Percentiles rank a stretch among this genome's conserved stretches.
Conservation (phyloP, 2,329 filamentous ascomycete genomes). For the Chalara sp. region DNA sequence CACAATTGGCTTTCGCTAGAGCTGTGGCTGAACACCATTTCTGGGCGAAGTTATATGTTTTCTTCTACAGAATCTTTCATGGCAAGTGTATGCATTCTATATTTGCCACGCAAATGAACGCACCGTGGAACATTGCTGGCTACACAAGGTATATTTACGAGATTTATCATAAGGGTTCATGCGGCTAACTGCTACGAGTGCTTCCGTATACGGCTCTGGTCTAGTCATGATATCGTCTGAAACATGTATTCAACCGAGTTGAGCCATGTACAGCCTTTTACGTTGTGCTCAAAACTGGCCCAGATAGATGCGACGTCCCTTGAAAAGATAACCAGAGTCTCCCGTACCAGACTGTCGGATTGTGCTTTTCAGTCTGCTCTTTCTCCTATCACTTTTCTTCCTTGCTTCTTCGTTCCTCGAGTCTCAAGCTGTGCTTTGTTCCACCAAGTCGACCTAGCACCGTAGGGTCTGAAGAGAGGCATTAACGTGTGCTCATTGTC, state of each 20-base stretch:
- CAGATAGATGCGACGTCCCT: background rate
- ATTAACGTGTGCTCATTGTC: constrained; percentile 14
- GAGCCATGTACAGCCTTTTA: background rate
- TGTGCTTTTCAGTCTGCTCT: background rate
- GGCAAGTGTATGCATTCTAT: no score
- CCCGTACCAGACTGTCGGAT: background rate
- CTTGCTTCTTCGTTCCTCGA: background rate
- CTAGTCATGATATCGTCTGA: background rate
- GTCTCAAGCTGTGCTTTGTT: background rate
- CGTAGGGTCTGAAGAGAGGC: constrained; percentile 9
- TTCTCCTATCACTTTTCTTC: background rate
- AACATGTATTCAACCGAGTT: background rate
- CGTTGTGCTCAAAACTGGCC: background rate
- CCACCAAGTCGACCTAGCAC: background rate
- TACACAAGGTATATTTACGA: background rate
- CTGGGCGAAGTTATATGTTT: no score
- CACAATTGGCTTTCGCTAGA: no score
- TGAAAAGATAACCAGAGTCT: background rate
- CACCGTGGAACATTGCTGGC: no score
- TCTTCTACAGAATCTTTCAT: no score
- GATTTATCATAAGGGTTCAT: background rate
- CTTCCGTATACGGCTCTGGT: background rate
- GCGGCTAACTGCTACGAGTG: background rate
- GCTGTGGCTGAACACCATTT: no score
- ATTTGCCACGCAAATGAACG: no score